A percentile compares a stretch with the other conserved stretches of the same genome.
These are phyloP conservation scores for Pseudohyphozyma bogoriensis DNA, from an alignment of 768 basidiomycete species.

Conservation along the genomic window DNA sequence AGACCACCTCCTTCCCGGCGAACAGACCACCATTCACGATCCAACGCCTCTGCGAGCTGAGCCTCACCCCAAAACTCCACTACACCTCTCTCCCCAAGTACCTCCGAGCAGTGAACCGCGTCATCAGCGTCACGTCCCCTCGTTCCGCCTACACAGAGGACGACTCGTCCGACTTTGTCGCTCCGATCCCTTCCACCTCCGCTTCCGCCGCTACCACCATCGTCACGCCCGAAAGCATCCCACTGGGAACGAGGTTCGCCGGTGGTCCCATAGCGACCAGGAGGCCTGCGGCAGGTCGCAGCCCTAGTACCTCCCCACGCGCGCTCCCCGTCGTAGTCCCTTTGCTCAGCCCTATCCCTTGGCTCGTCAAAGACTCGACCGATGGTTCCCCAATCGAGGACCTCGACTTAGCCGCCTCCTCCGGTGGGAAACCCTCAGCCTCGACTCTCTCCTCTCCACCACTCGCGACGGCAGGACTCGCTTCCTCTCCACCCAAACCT, in stretches of 20 bases:
- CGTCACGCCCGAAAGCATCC: conserved; percentile 11
- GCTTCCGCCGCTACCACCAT: conserved; percentile 13
- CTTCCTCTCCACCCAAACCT: neutral
- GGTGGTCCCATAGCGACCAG: conserved; percentile 5
- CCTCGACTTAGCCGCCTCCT: neutral
- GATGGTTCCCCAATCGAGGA: conserved; percentile 8
- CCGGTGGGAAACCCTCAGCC: neutral
- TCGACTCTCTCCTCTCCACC: neutral
- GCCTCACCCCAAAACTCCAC: conserved; percentile 54
- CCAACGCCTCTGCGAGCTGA: conserved; percentile 77
- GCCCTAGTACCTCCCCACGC: neutral
- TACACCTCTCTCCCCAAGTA: conserved; percentile 78
- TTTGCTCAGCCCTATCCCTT: conserved; percentile 30
- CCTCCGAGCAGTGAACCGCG: conserved; percentile 71
- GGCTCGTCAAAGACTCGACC: conserved; percentile 18
- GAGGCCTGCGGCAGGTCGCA: neutral
- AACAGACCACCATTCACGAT: conserved; percentile 64
- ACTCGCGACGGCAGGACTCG: neutral
- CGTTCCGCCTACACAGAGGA: conserved; percentile 21
- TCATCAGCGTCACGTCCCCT: conserved; percentile 72
- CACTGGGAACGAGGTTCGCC: no score
- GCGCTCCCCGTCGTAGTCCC: conserved; percentile 21
- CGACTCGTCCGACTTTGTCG: conserved; percentile 9
- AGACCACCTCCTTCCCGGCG: neutral
- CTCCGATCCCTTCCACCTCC: conserved; percentile 17